Evolutionary conservation across 176 grass and related monocot species (phyloP).

Genomic region (Raddia distichophylla): DNA sequence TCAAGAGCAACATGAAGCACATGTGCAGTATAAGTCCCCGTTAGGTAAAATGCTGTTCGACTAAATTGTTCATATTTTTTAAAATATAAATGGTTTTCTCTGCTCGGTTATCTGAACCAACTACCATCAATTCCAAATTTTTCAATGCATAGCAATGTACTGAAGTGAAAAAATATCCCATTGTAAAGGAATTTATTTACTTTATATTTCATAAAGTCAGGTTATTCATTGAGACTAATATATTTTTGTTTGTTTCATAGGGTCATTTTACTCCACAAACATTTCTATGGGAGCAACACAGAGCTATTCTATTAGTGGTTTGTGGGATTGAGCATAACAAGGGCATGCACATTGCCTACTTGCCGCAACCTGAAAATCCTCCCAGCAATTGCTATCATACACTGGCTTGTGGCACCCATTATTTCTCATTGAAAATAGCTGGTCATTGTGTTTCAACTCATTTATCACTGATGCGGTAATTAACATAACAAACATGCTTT

Average conservation of each 20-base stretch:
- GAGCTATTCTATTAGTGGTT: constrained; percentile 38
- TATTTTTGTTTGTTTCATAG: constrained; percentile 50
- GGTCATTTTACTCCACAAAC: constrained; percentile 33
- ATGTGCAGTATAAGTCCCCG: constrained; percentile 40
- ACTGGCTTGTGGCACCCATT: constrained; percentile 16
- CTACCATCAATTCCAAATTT: not conserved
- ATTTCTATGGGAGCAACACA: constrained; percentile 46
- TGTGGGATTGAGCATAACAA: constrained; percentile 61
- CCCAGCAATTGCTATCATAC: constrained; percentile 35
- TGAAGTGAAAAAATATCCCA: constrained; percentile 34
- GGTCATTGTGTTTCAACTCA: constrained; percentile 50
- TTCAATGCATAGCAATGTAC: not conserved
- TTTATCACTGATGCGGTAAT: constrained; percentile 51
- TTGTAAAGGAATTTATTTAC: constrained; percentile 10
- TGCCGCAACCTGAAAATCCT: constrained; percentile 22
- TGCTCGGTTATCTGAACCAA: constrained; percentile 18
- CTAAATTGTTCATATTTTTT: not conserved
- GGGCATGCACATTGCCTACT: constrained; percentile 36
- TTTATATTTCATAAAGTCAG: not conserved
- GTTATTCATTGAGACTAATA: constrained; percentile 37
- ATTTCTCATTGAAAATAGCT: constrained; percentile 53
- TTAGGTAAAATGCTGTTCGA: constrained; percentile 50
- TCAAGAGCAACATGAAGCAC: constrained; percentile 56
- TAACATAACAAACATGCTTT: constrained; percentile 40
- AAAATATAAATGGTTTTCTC: not conserved